A percentile compares a stretch with the other conserved stretches of the same genome.
These are phyloP conservation scores for Trametes versicolor DNA, from an alignment of 1,284 basidiomycete species.

Conservation along the genomic window DNA sequence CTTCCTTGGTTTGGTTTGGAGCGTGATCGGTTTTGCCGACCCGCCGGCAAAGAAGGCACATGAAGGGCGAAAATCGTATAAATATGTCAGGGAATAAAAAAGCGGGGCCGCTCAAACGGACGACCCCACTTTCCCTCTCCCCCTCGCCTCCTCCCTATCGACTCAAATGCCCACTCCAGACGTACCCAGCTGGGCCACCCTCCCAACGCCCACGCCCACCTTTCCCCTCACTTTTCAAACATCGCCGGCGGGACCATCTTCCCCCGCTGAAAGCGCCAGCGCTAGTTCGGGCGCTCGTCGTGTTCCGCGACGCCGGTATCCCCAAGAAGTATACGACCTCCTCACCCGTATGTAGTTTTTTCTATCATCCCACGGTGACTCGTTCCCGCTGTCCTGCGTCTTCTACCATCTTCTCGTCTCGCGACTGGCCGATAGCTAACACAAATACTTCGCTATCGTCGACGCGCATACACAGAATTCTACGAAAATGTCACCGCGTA, in stretches of 20 bases:
- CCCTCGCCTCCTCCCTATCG: slow-evolving; percentile 1
- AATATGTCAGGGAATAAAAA: slow-evolving; percentile 5
- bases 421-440: background rate
- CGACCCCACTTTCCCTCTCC: background rate
- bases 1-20: slow-evolving; percentile 3
- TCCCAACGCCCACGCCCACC: background rate
- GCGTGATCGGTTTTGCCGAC: slow-evolving; percentile 13
- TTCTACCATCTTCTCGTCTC: background rate
- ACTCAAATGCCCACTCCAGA: slow-evolving; percentile 8
- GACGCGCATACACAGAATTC: slow-evolving; percentile 9
- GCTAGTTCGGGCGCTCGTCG: slow-evolving; percentile 6
- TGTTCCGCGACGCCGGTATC: slow-evolving; percentile 9
- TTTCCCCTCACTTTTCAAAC: background rate
- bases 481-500: slow-evolving; percentile 14
- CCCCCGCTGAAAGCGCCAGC: background rate
- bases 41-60: background rate
- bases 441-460: too few relatives aligned
- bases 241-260: background rate
- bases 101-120: background rate
- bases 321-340: slow-evolving; percentile 20
- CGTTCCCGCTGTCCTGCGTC: too few relatives aligned
- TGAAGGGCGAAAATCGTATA: slow-evolving; percentile 4
- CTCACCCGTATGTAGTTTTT: slow-evolving; percentile 18
- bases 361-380: background rate
- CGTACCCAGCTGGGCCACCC: slow-evolving; percentile 21